phyloP scores from a whole-genome alignment of 2,329 filamentous ascomycete genomes.

The Cyphellophora attinorum region DNA sequence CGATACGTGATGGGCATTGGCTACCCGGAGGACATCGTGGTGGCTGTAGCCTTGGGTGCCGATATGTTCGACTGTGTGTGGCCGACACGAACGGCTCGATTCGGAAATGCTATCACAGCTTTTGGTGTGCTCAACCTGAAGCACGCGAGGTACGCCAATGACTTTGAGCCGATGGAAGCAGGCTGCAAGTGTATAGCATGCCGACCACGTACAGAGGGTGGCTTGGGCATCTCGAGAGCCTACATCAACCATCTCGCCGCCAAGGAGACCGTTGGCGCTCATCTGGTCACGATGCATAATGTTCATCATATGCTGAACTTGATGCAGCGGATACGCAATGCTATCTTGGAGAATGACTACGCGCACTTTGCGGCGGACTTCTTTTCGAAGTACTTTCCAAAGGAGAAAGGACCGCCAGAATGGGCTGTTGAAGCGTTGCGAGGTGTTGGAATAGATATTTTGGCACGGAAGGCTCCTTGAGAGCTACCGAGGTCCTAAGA shows the following conservation, averaged over 20 bases:
- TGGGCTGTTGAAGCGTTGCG: conserved; percentile 78
- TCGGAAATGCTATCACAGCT: conserved; percentile 85
- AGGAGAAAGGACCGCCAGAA: conserved; percentile 58
- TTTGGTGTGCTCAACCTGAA: conserved; percentile 76
- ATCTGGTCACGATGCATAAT: conserved; percentile 76
- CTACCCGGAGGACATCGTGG: conserved; percentile 90
- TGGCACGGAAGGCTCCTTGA: too few relatives aligned
- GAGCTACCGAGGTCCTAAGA: too few relatives aligned
- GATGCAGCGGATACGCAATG: conserved; percentile 64
- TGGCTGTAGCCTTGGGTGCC: conserved; percentile 85
- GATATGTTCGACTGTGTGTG: conserved; percentile 99
- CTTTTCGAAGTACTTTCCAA: conserved; percentile 63
- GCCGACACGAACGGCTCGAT: conserved; percentile 91
- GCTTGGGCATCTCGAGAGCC: conserved; percentile 73
- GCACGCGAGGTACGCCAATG: conserved; percentile 62
- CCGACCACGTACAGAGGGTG: conserved; percentile 50
- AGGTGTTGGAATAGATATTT: conserved; percentile 67
- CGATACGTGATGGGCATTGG: conserved; percentile 98
- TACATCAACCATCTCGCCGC: conserved; percentile 85
- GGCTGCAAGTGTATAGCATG: conserved; percentile 77
- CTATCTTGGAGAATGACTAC: conserved; percentile 73
- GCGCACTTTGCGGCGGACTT: conserved; percentile 70
- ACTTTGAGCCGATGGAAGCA: conserved; percentile 76
- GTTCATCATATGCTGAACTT: conserved; percentile 83
- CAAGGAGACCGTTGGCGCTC: conserved; percentile 90